Evolutionary conservation across 148 eudicot genomes (phyloP).

Genomic region (Fagopyrum tataricum): DNA sequence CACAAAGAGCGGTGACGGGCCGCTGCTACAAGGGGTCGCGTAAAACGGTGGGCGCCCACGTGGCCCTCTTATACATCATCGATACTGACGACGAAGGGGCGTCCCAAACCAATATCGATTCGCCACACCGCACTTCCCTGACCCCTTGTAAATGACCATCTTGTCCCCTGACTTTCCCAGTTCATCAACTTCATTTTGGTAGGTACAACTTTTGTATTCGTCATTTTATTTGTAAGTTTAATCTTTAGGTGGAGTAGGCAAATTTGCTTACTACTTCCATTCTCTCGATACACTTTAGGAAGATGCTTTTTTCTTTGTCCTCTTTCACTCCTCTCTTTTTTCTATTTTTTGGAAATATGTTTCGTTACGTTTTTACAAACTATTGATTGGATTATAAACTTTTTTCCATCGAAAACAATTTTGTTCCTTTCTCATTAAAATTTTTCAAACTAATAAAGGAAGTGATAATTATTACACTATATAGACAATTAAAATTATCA

Average conservation of each 20-base stretch:
- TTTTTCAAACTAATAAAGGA: too few relatives aligned
- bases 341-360: too few relatives aligned
- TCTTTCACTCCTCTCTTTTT: too few relatives aligned
- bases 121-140: background rate
- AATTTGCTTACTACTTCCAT: background rate
- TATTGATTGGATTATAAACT: background rate
- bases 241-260: background rate
- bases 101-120: conserved; percentile 4
- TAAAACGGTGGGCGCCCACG: background rate
- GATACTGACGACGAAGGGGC: background rate
- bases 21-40: conserved; percentile 32
- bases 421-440: too few relatives aligned
- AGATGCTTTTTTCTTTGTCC: background rate
- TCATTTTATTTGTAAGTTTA: background rate
- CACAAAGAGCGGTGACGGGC: conserved; percentile 73
- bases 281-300: background rate
- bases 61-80: background rate
- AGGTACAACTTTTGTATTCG: background rate
- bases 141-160: conserved; percentile 1
- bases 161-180: background rate
- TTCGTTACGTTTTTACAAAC: too few relatives aligned
- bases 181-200: background rate
- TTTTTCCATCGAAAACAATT: too few relatives aligned
- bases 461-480: too few relatives aligned
- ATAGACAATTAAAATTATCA: too few relatives aligned